Percentiles rank a stretch among this genome's conserved stretches.
Conservation (phyloP, 768 basidiomycete species). For the Kwoniella pini region DNA sequence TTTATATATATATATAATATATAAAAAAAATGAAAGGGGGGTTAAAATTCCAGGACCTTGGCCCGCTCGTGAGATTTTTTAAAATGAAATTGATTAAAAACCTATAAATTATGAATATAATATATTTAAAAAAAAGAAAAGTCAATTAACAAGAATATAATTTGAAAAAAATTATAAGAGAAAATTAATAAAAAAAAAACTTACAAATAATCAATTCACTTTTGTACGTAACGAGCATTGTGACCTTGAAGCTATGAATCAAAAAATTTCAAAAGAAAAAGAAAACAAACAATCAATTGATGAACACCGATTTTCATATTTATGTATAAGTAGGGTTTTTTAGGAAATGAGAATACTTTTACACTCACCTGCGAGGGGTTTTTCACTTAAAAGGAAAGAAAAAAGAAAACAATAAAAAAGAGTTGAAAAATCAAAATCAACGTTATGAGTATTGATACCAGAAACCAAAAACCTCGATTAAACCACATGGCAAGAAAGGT, state of each 20-base stretch:
- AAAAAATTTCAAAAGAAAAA: not conserved
- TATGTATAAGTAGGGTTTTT: no score
- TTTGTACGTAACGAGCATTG: slow-evolving; percentile 53
- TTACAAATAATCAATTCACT: slow-evolving; percentile 12
- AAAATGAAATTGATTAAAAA: slow-evolving; percentile 16
- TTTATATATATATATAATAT: not conserved
- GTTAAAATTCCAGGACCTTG: slow-evolving; percentile 56
- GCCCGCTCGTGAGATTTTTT: slow-evolving; percentile 54
- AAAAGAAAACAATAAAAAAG: slow-evolving; percentile 5
- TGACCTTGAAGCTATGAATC: slow-evolving; percentile 52
- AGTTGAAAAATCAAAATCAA: slow-evolving; percentile 14
- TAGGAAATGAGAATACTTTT: no score
- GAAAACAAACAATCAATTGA: not conserved
- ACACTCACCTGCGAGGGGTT: slow-evolving; percentile 19
- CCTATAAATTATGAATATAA: not conserved
- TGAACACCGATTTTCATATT: no score
- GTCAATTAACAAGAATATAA: no score
- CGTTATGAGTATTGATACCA: not conserved
- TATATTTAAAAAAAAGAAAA: no score
- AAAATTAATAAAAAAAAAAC: no score
- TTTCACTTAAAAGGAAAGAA: slow-evolving; percentile 4
- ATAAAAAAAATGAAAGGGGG: slow-evolving; percentile 25
- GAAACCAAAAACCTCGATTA: not conserved
- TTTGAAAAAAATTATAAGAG: no score
- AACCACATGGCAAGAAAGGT: slow-evolving; percentile 1